These are phyloP conservation scores for Ceratonia siliqua DNA, from an alignment of 306 rosid genomes.

Conservation along the genomic window DNA sequence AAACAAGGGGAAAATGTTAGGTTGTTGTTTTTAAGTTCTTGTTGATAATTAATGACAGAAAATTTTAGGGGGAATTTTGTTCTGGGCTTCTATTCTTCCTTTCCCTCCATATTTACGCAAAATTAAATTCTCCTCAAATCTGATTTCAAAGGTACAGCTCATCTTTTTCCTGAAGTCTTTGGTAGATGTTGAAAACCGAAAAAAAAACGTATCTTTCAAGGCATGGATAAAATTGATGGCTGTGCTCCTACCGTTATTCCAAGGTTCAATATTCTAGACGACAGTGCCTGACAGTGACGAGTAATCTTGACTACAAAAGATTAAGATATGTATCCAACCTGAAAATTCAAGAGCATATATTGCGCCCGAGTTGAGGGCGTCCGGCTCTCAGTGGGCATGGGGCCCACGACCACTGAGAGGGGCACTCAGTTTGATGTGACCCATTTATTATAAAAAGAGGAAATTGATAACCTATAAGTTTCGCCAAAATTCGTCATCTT, in stretches of 20 bases:
- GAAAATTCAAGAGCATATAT: no score
- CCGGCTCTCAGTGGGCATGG: no score
- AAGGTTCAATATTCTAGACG: constrained; percentile 16
- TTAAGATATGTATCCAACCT: neutral
- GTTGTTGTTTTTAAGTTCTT: neutral
- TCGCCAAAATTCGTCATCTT: neutral
- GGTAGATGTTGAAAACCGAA: constrained; percentile 4
- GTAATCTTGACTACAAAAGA: constrained; percentile 24
- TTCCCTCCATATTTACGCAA: neutral
- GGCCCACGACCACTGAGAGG: no score
- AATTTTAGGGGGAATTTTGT: neutral
- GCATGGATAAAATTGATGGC: constrained; percentile 18
- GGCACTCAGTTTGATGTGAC: no score
- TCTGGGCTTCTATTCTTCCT: constrained; percentile 12
- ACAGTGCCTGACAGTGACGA: constrained; percentile 28
- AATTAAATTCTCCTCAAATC: neutral
- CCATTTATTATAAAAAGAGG: neutral
- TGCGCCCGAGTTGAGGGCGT: no score
- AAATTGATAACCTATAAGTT: neutral
- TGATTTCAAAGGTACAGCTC: neutral
- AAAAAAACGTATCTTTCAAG: constrained; percentile 20
- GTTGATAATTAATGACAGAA: constrained; percentile 3
- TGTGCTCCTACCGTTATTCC: constrained; percentile 3
- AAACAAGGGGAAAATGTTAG: neutral
- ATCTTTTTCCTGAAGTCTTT: constrained; percentile 1